Conservation (phyloP, 176 grass and related monocot genomes). For the Carex littledalei region DNA sequence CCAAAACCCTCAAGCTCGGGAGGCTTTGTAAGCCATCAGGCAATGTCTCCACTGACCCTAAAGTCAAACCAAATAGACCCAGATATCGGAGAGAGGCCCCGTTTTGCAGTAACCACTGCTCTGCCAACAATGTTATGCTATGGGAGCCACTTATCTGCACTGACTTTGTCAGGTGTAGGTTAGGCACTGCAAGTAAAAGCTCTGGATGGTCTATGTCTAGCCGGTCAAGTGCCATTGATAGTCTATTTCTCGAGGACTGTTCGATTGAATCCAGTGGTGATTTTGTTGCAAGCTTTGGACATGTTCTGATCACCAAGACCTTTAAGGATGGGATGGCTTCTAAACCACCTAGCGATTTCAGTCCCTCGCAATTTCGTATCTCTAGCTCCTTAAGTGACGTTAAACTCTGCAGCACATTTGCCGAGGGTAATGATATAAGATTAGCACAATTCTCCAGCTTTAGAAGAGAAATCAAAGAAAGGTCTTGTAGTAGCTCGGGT, state of each 20-base stretch:
- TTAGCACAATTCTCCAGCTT: not conserved
- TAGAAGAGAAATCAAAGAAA: not conserved
- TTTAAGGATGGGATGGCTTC: not conserved
- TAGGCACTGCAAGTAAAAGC: not conserved
- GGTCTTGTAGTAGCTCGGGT: not conserved
- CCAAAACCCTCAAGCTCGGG: not conserved
- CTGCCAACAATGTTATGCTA: not conserved
- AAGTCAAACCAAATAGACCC: not conserved
- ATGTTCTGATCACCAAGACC: not conserved
- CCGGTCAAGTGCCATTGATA: not conserved
- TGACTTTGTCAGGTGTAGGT: not conserved
- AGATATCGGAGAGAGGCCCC: not conserved
- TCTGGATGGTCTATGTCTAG: not conserved
- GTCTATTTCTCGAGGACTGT: not conserved
- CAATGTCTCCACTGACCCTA: not conserved
- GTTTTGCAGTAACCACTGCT: not conserved
- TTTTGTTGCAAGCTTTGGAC: not conserved
- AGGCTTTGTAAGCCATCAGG: not conserved
- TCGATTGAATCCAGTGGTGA: not conserved
- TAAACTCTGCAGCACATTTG: not conserved
- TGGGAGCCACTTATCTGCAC: not conserved
- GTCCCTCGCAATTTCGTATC: not conserved
- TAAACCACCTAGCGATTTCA: conserved; percentile 14
- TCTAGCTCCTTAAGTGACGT: not conserved
- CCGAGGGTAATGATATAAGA: not conserved